These are phyloP conservation scores for Blepharisma stoltei DNA, from an alignment of 73 alveolate species.

Conservation along the genomic window DNA sequence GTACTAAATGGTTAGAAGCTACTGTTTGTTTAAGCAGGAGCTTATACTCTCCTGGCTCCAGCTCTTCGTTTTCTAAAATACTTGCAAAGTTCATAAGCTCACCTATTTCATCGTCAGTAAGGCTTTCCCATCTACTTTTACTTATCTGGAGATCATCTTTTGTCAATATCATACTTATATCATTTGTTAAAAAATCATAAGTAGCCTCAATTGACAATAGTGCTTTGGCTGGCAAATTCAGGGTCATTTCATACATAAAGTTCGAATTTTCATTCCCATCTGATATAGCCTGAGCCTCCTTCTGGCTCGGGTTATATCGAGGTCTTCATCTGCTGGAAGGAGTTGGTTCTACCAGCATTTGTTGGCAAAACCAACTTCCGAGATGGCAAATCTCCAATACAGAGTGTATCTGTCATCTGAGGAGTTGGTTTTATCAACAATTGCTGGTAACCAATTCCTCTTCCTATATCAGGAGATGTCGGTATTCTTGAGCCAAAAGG, in stretches of 20 bases:
- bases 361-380: no score
- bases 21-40: not conserved
- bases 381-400: no score
- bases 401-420: no score
- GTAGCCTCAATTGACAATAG: not conserved
- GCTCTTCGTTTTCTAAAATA: not conserved
- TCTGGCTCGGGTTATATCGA: no score
- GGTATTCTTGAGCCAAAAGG: no score
- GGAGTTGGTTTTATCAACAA: no score
- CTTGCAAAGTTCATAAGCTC: not conserved
- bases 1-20: slow-evolving; percentile 11
- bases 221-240: not conserved
- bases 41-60: not conserved
- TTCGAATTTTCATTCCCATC: slow-evolving; percentile 6
- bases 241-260: not conserved
- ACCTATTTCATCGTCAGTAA: not conserved
- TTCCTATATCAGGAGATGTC: no score
- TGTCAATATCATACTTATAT: not conserved
- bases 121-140: not conserved
- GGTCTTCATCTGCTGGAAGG: no score
- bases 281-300: no score
- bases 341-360: no score
- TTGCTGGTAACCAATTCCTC: no score
- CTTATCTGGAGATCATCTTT: not conserved
- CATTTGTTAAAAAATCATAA: slow-evolving; percentile 26